These are phyloP conservation scores for Mucor plumbeus DNA, from an alignment of 371 early-diverging fungal species.

Conservation along the genomic window DNA sequence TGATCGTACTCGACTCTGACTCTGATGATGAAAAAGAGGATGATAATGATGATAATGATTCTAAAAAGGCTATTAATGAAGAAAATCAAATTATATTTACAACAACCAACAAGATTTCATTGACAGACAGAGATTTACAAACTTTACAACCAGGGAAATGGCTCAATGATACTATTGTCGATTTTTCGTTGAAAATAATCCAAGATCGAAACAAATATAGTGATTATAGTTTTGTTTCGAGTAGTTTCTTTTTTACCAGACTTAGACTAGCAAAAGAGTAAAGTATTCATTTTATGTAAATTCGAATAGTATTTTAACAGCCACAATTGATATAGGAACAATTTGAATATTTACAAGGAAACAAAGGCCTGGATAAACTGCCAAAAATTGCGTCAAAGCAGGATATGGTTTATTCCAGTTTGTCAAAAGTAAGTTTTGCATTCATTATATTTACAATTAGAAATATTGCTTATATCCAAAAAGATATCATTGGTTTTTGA, in stretches of 20 bases:
- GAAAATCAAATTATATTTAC: neutral
- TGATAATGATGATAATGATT: neutral
- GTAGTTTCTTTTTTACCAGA: slow-evolving; percentile 1
- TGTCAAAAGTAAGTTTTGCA: neutral
- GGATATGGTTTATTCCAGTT: neutral
- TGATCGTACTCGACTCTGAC: neutral
- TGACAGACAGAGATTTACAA: slow-evolving; percentile 30
- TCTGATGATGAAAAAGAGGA: neutral
- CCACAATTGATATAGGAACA: neutral
- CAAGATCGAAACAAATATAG: neutral
- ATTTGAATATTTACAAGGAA: neutral
- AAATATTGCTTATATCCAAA: neutral
- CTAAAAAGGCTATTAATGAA: neutral
- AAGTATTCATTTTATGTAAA: neutral
- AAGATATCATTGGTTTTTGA: slow-evolving; percentile 3
- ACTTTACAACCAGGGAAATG: slow-evolving; percentile 50
- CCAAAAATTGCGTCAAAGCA: neutral
- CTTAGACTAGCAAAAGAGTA: neutral
- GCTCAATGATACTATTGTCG: slow-evolving; percentile 57
- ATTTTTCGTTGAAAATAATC: neutral
- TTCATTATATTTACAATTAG: neutral
- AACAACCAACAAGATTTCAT: neutral
- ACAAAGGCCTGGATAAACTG: neutral
- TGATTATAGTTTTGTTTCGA: neutral
- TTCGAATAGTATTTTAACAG: neutral